Evolutionary conservation across 345 rosid species (phyloP).

Genomic region (Pistacia integerrima): DNA sequence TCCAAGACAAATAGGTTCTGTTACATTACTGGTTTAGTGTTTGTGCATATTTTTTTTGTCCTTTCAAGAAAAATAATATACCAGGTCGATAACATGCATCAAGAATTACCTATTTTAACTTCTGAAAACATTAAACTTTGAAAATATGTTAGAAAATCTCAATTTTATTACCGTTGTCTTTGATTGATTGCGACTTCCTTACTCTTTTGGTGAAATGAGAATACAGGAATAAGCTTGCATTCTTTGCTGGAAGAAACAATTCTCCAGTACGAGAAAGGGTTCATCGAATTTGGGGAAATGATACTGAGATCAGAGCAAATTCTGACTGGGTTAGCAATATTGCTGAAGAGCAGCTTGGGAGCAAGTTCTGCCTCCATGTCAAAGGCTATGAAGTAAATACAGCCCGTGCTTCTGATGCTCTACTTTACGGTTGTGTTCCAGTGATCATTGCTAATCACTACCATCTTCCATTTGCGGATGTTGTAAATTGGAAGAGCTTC

Average conservation of each 20-base stretch:
- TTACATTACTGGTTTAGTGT: too few relatives aligned
- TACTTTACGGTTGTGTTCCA: slow-evolving; percentile 55
- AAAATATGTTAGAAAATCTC: neutral
- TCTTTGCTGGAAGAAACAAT: slow-evolving; percentile 54
- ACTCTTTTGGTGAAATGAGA: neutral
- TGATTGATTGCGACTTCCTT: neutral
- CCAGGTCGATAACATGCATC: too few relatives aligned
- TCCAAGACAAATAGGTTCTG: neutral
- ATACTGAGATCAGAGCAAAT: slow-evolving; percentile 46
- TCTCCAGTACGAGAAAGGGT: slow-evolving; percentile 47
- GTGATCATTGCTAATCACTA: slow-evolving; percentile 62
- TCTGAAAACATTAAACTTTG: neutral
- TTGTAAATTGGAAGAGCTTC: slow-evolving; percentile 57
- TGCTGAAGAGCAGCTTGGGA: slow-evolving; percentile 40
- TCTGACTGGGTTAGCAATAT: slow-evolving; percentile 44
- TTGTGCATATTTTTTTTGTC: neutral
- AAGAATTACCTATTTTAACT: too few relatives aligned
- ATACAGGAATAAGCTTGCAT: slow-evolving; percentile 52
- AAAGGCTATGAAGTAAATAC: slow-evolving; percentile 61
- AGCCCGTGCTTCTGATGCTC: slow-evolving; percentile 48
- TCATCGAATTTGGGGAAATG: slow-evolving; percentile 43
- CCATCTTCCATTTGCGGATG: slow-evolving; percentile 55
- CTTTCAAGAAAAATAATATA: too few relatives aligned
- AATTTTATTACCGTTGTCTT: neutral
- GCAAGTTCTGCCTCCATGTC: slow-evolving; percentile 63